These are phyloP conservation scores for Typha latifolia DNA, from an alignment of 176 grass and related monocot genomes.

Conservation along the genomic window DNA sequence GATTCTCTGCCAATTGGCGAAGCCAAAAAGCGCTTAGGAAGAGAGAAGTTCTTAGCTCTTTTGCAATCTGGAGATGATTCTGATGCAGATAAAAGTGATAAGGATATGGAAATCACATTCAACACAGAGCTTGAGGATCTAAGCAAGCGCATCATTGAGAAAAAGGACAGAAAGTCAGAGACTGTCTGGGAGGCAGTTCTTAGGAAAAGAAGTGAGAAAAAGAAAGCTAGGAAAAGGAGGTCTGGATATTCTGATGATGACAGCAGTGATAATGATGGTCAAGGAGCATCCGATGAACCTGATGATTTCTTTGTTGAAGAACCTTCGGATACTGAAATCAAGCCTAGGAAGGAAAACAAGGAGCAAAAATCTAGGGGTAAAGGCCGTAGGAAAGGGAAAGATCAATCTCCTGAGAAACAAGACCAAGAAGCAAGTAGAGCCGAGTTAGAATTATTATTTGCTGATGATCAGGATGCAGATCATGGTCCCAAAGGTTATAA, in stretches of 20 bases:
- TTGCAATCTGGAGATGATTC: constrained; percentile 44
- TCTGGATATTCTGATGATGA: constrained; percentile 32
- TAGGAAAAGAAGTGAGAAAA: constrained; percentile 74
- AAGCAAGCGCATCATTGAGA: constrained; percentile 60
- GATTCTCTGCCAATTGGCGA: constrained; percentile 13
- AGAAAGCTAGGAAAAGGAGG: constrained; percentile 47
- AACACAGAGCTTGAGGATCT: constrained; percentile 75
- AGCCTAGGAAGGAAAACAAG: constrained; percentile 34
- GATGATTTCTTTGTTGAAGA: constrained; percentile 55
- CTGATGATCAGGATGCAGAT: constrained; percentile 43
- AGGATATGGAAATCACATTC: constrained; percentile 87
- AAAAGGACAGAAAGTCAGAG: constrained; percentile 44
- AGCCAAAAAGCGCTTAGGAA: constrained; percentile 41
- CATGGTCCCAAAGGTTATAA: constrained; percentile 63
- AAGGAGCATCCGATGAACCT: constrained; percentile 31
- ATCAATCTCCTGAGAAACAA: constrained; percentile 23
- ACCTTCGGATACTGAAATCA: constrained; percentile 43
- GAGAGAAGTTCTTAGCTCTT: constrained; percentile 47
- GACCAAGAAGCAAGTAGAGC: constrained; percentile 61
- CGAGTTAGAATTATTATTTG: constrained; percentile 76
- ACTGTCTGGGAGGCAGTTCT: constrained; percentile 83
- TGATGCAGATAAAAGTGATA: constrained; percentile 39
- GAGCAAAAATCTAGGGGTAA: constrained; percentile 29
- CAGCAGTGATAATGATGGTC: constrained; percentile 24
- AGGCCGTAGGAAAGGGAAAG: constrained; percentile 30